A percentile compares a stretch with the other conserved stretches of the same genome.
Evolutionary conservation across 2,329 filamentous ascomycete genomes (phyloP).

Genomic region (Ceratocystis eucalypticola): DNA sequence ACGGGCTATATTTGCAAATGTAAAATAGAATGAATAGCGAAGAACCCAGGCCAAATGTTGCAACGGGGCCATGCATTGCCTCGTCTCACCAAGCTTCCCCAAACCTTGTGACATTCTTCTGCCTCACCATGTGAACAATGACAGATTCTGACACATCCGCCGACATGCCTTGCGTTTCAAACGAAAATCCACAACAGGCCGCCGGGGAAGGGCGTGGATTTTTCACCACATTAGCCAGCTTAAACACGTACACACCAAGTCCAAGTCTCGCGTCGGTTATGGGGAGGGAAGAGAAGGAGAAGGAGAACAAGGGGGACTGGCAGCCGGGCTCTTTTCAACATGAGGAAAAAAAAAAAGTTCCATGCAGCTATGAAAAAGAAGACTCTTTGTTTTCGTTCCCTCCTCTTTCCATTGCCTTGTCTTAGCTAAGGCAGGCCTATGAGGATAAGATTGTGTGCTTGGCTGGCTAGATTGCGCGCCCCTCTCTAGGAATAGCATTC

Average conservation of each 20-base stretch:
- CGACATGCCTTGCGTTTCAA: neutral
- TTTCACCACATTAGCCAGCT: neutral
- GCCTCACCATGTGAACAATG: neutral
- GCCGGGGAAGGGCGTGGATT: neutral
- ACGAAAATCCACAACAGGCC: neutral
- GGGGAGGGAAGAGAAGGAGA: neutral
- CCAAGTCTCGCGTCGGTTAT: too few relatives aligned
- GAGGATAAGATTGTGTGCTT: neutral
- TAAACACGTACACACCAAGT: neutral
- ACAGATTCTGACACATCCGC: neutral
- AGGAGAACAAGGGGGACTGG: neutral
- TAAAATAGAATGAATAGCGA: neutral
- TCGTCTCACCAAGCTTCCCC: neutral
- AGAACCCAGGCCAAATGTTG: neutral
- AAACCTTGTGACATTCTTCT: neutral
- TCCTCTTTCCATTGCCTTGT: neutral
- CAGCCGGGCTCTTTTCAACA: neutral
- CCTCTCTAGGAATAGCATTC: too few relatives aligned
- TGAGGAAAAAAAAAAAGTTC: too few relatives aligned
- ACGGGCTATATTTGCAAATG: neutral
- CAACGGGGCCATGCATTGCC: neutral
- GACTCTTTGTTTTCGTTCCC: neutral
- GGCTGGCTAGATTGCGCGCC: neutral
- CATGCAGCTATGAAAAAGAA: neutral
- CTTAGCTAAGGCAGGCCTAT: neutral